Evolutionary conservation across 805 yeast species (phyloP), one percentile per base, ranked within the genome.

Genomic region (Saccharomycopsis sp.): DNA sequence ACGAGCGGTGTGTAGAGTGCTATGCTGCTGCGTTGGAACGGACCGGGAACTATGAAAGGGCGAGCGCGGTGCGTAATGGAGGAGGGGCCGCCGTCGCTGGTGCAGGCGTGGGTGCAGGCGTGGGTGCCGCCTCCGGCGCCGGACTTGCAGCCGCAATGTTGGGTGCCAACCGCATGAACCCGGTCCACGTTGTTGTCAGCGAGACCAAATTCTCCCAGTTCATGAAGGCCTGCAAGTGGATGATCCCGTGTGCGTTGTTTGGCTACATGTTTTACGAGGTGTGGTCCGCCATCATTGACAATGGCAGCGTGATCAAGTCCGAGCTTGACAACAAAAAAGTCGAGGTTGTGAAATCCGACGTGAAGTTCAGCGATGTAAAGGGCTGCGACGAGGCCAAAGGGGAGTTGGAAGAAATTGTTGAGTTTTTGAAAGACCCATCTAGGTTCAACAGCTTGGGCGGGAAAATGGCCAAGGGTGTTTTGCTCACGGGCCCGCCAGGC

Each of bases 331-430:
- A 83, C 50, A 81, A 83, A 56, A 70, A 85, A 3, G 80, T 85
- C 32, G 95, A 87, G 52, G 87, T 84, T 39, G 74, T 85, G 16
- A 81, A 80, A 58, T 81, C 89, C 4, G 82, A 82, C 30, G 96
- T 88, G 30, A 79, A 77, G 57, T 92, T 92, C 60, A 74, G 77
- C 34, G 99, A 92, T 59, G 97, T 94, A 26, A 80, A 88, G 55
- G 99, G 99, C 43, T 94, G 89, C 48, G 99, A 94, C 62, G 99
- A 92, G 65, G 98, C 99, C 3, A 78, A 96, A 55, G 85, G 94
- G 5, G 98, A 92, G 64, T 71, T 92, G 49, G 96, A 92, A 61
- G 99, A 92, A 62, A 84, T 94, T 53, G 99, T 92, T n/a, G 96
- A 89, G 46, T 92, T 92, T 56, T 72, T 92, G 55, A 87, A 87